A percentile compares a stretch with the other conserved stretches of the same genome.
These are phyloP conservation scores for Mucor racemosus DNA, from an alignment of 371 early-diverging fungal genomes.

Conservation along the genomic window DNA sequence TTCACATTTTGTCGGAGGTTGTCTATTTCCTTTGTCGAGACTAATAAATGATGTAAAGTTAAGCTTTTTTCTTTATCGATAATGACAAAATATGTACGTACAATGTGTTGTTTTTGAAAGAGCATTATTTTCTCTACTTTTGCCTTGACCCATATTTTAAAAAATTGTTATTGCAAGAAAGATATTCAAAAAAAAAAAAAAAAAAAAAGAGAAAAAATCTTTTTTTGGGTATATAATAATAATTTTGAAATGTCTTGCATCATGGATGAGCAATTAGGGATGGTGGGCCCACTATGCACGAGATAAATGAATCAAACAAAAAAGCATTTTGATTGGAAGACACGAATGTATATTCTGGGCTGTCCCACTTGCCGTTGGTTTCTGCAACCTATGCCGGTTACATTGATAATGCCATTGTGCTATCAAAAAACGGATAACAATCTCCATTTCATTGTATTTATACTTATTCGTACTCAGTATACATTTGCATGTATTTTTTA, in stretches of 20 bases:
- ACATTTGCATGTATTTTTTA: background rate
- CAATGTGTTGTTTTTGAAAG: constrained; percentile 63
- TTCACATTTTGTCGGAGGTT: constrained; percentile 70
- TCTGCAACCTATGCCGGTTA: constrained; percentile 13
- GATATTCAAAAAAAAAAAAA: constrained; percentile 5
- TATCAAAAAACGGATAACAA: background rate
- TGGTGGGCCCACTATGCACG: background rate
- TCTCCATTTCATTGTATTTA: background rate
- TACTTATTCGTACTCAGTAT: background rate
- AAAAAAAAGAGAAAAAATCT: constrained; percentile 13
- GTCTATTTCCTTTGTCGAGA: constrained; percentile 66
- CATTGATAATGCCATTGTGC: background rate
- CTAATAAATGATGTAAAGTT: background rate
- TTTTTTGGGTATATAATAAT: too few species aligned
- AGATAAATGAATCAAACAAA: background rate
- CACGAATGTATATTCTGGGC: background rate
- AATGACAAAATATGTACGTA: constrained; percentile 26
- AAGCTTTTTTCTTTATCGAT: background rate
- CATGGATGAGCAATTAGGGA: background rate
- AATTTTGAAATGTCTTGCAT: background rate
- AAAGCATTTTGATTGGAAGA: background rate
- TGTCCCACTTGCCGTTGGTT: constrained; percentile 4
- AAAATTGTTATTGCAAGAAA: background rate
- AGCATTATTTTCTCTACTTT: constrained; percentile 60
- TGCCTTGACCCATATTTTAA: constrained; percentile 58